These are phyloP conservation scores for Backusella tuberculispora DNA, from an alignment of 192 early-diverging fungal genomes.

Conservation along the genomic window DNA sequence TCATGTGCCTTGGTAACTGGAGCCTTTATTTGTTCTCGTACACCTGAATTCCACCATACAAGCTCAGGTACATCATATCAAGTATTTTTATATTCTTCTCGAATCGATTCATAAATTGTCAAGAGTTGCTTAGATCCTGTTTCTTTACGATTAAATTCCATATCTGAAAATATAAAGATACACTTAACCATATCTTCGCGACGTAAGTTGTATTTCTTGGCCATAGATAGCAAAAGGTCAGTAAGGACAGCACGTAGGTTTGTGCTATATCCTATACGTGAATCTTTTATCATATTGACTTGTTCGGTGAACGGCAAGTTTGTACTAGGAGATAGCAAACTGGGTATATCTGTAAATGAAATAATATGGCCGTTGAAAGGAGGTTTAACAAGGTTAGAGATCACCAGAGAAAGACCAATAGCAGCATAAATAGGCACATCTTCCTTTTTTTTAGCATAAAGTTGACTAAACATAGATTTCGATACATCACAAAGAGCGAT, in stretches of 20 bases:
- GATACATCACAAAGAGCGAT: slow-evolving; percentile 55
- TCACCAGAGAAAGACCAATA: no score
- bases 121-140: neutral
- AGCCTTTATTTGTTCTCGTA: slow-evolving; percentile 24
- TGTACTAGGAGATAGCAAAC: slow-evolving; percentile 44
- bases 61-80: slow-evolving; percentile 54
- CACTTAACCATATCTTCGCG: slow-evolving; percentile 54
- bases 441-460: neutral
- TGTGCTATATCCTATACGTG: slow-evolving; percentile 42
- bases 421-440: slow-evolving; percentile 46
- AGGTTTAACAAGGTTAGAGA: no score
- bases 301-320: slow-evolving; percentile 37
- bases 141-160: slow-evolving; percentile 45
- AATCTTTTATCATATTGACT: slow-evolving; percentile 21
- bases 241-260: slow-evolving; percentile 44
- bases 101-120: slow-evolving; percentile 43
- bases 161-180: slow-evolving; percentile 54
- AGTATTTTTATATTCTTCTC: slow-evolving; percentile 33
- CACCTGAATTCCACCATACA: slow-evolving; percentile 51
- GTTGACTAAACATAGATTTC: slow-evolving; percentile 39
- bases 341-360: no score
- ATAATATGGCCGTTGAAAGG: no score
- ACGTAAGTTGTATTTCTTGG: slow-evolving; percentile 36
- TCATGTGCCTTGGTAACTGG: slow-evolving; percentile 29
- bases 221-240: slow-evolving; percentile 39